Base-by-base conservation (phyloP, 139 green algal species). In the Auxenochlorella protothecoides region DNA sequence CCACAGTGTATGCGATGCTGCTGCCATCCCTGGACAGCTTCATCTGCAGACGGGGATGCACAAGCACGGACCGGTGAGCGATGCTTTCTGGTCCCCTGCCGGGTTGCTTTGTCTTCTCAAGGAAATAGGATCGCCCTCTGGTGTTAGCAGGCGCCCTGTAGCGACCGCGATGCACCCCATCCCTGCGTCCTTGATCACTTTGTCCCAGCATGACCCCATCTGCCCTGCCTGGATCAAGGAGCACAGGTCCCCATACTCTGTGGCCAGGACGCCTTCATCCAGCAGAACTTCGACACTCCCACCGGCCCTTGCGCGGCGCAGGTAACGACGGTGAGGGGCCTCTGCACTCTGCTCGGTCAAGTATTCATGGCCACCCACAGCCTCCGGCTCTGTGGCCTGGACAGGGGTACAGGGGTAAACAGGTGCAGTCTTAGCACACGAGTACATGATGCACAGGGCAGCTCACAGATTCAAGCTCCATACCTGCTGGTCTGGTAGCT, bases 1-100 rank as follows among this genome's bases (percentile, higher is more conserved):
- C 70, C 55, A 80, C 53, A 4, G 70, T 80, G 69, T 72, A 80
- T 4, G 76, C 76, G 15, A 80, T 6, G 10, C 13, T 54, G 6
- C 59, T 57, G 16, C 71, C 63, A 57, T 65, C 72, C 56, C 67
- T 59, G 0, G 76, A 80, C 67, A 80, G 69, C 69, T 80, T 80
- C 57, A 78, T 52, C 73, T 78, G 67, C 54, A 68, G 14, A 44
- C 27, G 27, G 27, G 27, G 27, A 44, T 44, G 27, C 27, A 44
- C 27, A 44, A 44, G 27, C 27, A 44, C 27, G 27, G 27, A 44
- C 27, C 27, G 27, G 27, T 44, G 27, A 44, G 27, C 27, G 27
- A 44, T 44, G 27, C 27, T 44, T 44, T 44, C 27, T 44, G 27
- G 27, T 44, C 27, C 27, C 27, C 27, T 44, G 27, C 27, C 27